Percentiles rank a stretch among this genome's conserved stretches.
Evolutionary conservation across 176 grass and related monocot genomes (phyloP).

Genomic region (Cenchrus purpureus): DNA sequence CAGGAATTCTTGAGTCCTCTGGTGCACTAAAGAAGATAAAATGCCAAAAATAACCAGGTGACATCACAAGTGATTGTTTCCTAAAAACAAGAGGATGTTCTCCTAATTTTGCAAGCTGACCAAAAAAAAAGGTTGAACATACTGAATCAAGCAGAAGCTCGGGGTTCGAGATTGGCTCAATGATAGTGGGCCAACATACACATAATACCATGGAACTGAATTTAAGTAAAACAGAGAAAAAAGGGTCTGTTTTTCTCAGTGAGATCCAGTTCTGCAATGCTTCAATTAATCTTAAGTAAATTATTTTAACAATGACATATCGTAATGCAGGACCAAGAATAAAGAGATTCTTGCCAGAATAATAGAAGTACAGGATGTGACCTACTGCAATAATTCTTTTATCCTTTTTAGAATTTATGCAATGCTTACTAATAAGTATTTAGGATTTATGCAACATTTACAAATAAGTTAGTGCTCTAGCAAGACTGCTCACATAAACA

Average conservation of each 20-base stretch:
- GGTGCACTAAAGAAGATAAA: background rate
- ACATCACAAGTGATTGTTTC: background rate
- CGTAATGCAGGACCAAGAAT: too few relatives aligned
- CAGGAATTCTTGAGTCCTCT: background rate
- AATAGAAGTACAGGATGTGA: background rate
- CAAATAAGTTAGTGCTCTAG: background rate
- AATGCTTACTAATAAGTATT: background rate
- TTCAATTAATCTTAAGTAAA: too few relatives aligned
- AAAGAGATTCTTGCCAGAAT: background rate
- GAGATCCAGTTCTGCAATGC: too few relatives aligned
- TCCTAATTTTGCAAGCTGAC: background rate
- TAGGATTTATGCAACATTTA: too few relatives aligned
- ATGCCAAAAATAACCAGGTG: constrained; percentile 20
- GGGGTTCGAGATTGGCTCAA: background rate
- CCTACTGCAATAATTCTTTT: background rate
- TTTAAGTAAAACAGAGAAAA: too few relatives aligned
- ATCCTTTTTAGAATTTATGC: background rate
- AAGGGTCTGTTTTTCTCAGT: too few relatives aligned
- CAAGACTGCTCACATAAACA: background rate
- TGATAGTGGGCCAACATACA: background rate
- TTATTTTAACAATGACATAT: too few relatives aligned
- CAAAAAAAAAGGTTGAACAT: constrained; percentile 5
- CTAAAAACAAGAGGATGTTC: background rate
- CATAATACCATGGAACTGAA: background rate
- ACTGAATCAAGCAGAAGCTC: background rate